Conservation (phyloP, 2,329 filamentous ascomycete genomes). For the Aureobasidium sp. region DNA sequence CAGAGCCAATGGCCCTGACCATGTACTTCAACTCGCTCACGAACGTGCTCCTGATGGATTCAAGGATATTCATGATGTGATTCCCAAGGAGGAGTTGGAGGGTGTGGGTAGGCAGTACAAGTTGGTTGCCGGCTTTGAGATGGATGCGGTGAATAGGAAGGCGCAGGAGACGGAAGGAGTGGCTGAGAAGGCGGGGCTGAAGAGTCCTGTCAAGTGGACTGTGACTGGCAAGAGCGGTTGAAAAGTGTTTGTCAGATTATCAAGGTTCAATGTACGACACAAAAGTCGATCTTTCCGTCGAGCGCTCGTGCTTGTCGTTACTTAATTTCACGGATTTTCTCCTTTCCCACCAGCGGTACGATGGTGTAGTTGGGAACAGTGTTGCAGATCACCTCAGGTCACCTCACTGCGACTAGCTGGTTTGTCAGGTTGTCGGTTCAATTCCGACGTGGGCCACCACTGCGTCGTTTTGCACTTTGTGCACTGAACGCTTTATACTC, state of each 20-base stretch:
- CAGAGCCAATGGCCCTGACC: slow-evolving; percentile 37
- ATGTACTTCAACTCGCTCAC: slow-evolving; percentile 38
- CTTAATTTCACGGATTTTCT: too few relatives aligned
- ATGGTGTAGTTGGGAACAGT: too few relatives aligned
- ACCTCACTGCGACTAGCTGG: too few relatives aligned
- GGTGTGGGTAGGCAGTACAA: slow-evolving; percentile 25
- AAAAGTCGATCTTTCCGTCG: too few relatives aligned
- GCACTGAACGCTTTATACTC: too few relatives aligned
- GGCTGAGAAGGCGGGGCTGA: slow-evolving; percentile 19
- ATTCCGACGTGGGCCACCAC: too few relatives aligned
- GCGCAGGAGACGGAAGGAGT: slow-evolving; percentile 27
- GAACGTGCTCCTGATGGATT: slow-evolving; percentile 36
- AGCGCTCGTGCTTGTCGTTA: too few relatives aligned
- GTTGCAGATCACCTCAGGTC: too few relatives aligned
- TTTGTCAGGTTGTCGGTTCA: too few relatives aligned
- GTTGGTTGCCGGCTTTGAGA: slow-evolving; percentile 38
- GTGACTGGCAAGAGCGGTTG: neutral
- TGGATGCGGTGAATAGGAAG: slow-evolving; percentile 34
- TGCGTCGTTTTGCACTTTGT: too few relatives aligned
- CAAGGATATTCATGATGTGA: slow-evolving; percentile 28
- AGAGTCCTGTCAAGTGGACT: slow-evolving; percentile 16
- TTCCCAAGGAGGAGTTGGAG: slow-evolving; percentile 19
- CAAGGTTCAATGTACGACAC: neutral
- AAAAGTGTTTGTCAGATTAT: neutral
- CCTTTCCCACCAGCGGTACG: too few relatives aligned